A percentile compares a stretch with the other conserved stretches of the same genome.
These are phyloP conservation scores for Scheffersomyces lignosus DNA, from an alignment of 805 yeast species.

Conservation along the genomic window DNA sequence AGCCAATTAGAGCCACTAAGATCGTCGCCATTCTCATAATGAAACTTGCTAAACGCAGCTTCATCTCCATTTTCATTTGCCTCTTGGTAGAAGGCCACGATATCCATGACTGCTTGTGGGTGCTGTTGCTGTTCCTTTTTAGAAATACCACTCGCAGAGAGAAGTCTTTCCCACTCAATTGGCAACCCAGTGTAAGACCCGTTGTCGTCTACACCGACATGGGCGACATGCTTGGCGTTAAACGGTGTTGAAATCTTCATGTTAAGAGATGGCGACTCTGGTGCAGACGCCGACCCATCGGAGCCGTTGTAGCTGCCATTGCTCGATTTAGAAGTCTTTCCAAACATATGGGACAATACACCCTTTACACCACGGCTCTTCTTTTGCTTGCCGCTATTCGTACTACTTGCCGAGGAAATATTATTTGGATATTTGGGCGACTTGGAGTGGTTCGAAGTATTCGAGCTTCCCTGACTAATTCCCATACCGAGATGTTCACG, in stretches of 20 bases:
- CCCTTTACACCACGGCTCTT: conserved; percentile 57
- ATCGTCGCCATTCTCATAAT: conserved; percentile 17
- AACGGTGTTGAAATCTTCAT: conserved; percentile 86
- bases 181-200: conserved; percentile 94
- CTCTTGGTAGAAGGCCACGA: conserved; percentile 81
- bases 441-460: conserved; percentile 4
- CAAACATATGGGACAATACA: conserved; percentile 55
- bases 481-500: conserved; percentile 24
- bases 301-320: conserved; percentile 8
- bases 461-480: conserved; percentile 8
- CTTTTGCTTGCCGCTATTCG: conserved; percentile 17
- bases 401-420: conserved; percentile 7
- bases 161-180: conserved; percentile 82
- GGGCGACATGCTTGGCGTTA: conserved; percentile 87
- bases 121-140: conserved; percentile 85
- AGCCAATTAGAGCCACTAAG: conserved; percentile 22
- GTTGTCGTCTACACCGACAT: conserved; percentile 85
- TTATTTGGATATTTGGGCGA: conserved; percentile 1
- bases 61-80: conserved; percentile 44
- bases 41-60: conserved; percentile 44
- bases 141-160: conserved; percentile 85
- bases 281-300: conserved; percentile 12
- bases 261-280: conserved; percentile 25
- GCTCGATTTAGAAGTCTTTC: conserved; percentile 24
- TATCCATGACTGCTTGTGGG: conserved; percentile 93